Evolutionary conservation across 2,329 filamentous ascomycete species (phyloP).

Genomic region (Xylaria sp.): DNA sequence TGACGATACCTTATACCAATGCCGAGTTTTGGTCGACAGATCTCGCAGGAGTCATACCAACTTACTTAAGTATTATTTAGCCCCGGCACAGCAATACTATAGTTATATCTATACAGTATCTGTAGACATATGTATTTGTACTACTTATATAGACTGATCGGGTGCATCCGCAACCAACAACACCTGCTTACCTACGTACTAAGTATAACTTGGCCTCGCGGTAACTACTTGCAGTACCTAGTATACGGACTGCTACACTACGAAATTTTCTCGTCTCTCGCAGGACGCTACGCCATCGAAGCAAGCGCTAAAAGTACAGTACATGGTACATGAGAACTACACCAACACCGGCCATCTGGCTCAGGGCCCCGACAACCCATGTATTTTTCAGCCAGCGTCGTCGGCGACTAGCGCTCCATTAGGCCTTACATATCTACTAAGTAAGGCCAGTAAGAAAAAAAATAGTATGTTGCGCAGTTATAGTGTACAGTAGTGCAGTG

Average conservation of each 20-base stretch:
- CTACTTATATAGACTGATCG: no score
- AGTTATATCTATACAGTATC: no score
- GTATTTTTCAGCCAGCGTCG: constrained; percentile 13
- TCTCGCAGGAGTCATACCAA: no score
- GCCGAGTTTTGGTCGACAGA: background rate
- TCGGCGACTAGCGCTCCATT: constrained; percentile 21
- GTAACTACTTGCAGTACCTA: background rate
- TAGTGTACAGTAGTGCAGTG: no score
- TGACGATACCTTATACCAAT: constrained; percentile 1
- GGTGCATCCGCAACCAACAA: no score
- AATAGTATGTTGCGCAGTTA: background rate
- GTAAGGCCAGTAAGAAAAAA: no score
- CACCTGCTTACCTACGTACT: background rate
- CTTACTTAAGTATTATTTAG: no score
- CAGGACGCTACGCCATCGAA: background rate
- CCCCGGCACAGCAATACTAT: no score
- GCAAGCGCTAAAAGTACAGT: background rate
- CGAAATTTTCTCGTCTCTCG: constrained; percentile 5
- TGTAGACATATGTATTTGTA: no score
- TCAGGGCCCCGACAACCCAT: constrained; percentile 8
- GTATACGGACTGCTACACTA: background rate
- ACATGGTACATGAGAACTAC: background rate
- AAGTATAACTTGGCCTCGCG: constrained; percentile 12
- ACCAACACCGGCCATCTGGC: constrained; percentile 16
- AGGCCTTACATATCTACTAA: no score